Evolutionary conservation across 2,329 filamentous ascomycete genomes (phyloP), one percentile per base, ranked within the genome.

Genomic region (Pseudogymnoascus sp.): DNA sequence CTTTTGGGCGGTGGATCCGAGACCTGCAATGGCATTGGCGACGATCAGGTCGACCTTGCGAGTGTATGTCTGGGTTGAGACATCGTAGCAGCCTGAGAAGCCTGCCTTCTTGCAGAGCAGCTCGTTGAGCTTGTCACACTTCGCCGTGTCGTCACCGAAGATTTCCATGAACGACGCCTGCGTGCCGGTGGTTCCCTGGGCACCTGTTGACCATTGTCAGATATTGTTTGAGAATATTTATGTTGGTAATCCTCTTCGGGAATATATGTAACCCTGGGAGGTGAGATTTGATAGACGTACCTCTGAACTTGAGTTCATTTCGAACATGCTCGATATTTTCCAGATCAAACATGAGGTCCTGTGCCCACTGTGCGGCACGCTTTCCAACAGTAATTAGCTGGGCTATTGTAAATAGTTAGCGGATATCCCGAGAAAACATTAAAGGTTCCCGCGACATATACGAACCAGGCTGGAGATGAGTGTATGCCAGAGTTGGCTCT

Each of bases 41-140:
- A 96, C 80, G 63, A 88, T 81, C 42, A 89, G 80, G 73, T 96
- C 91, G 63, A 96, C 86, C 77, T 93, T 93, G 66, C 90, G 84
- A 5, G 88, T 86, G 76, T 89, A 89, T 10, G 86, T 89, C 72
- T 89, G 87, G 37, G 82, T 82, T 33, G 85, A 86, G n/a, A 72
- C 71, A 13, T 62, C 59, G 66, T 83, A 83, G 69, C 75, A 77
- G 26, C 65, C 70, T 0, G 77, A 73, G 73, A 86, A 86, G n/a
- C 80, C 82, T 37, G 77, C 73, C 72, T 84, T 84, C 64, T 80
- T 62, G 73, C 83, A 85, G 7, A 86, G 76, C 1, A 83, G 75
- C 61, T 79, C 77, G 68, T 86, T 86, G 6, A 87, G 75, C 66
- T 78, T 63, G 69, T 84, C 81, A 60, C 78, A 78, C 73, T 83